Base-by-base conservation (phyloP, 78 protist species). In the Ministeria vibrans region DNA sequence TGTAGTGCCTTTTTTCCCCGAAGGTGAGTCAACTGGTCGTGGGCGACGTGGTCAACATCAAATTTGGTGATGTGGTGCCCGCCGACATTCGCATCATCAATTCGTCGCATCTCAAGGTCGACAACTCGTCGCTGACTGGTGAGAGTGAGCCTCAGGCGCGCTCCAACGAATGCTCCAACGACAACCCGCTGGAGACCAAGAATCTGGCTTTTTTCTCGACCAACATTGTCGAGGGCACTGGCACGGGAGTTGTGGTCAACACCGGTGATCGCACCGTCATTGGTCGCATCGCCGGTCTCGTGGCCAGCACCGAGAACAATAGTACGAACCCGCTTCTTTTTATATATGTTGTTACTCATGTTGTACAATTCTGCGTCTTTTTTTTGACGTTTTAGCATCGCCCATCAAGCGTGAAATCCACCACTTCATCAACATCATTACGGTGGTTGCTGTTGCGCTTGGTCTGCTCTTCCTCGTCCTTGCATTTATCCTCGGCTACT, bases 41-140 rank as follows among this genome's bases (percentile, higher is more conserved):
- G 9, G 76, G 76, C 5, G 98, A 95, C 80, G 27, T 94, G 27
- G 76, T 90, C 23, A 44, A 44, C 43, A 7, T 92, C 43, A 41
- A 23, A 30, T 27, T 6, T 23, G 98, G 98, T 27, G 70, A 75
- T 68, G 69, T 63, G 71, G 46, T 92, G 18, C 96, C 96, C 5
- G 92, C 94, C 13, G 97, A 94, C 62, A 25, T 87, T 6, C 85
- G 95, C 28, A 4, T 90, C 27, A 1, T 93, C 34, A 73, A 86
- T 34, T 23, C 55, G 28, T 0, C 5, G 20, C 41, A 6, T 38
- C 76, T 70, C 34, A 1, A 23, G 34, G 36, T 70, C 42, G 95
- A 91, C 84, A 87, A 95, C 39, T 66, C 94, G 6, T 86, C 93
- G 23, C 78, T 97, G 32, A 94, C 97, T 0, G 99, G 99, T 28